Conservation (phyloP, 225 moss, liverwort and hornwort species). For the Polytrichum commune region DNA sequence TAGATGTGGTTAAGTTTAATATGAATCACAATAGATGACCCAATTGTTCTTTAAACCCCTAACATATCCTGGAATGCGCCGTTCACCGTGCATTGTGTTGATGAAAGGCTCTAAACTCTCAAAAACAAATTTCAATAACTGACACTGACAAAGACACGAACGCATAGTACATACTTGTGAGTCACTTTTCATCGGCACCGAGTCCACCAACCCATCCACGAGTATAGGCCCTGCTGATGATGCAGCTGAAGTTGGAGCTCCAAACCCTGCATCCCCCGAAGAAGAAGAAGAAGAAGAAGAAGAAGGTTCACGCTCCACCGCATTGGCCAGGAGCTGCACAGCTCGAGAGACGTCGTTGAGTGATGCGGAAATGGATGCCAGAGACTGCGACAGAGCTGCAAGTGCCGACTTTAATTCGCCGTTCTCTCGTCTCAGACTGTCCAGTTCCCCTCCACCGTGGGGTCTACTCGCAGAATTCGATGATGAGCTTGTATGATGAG, state of each 20-base stretch:
- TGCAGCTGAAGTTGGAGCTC: background rate
- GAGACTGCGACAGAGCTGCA: constrained; percentile 57
- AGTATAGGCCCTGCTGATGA: background rate
- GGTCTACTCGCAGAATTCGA: constrained; percentile 4
- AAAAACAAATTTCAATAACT: too few relatives aligned
- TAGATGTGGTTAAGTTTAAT: too few relatives aligned
- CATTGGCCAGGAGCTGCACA: constrained; percentile 60
- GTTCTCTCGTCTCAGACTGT: constrained; percentile 40
- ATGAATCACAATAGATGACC: too few relatives aligned
- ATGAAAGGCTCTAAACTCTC: too few relatives aligned
- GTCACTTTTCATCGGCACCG: too few relatives aligned
- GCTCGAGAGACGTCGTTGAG: constrained; percentile 71
- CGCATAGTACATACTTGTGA: too few relatives aligned
- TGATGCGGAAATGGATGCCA: constrained; percentile 62
- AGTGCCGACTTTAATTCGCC: constrained; percentile 53
- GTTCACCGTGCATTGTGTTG: too few relatives aligned
- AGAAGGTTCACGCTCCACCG: constrained; percentile 30
- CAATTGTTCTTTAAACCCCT: too few relatives aligned
- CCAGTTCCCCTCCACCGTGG: constrained; percentile 12
- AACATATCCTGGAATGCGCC: too few relatives aligned
- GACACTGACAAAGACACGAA: too few relatives aligned
- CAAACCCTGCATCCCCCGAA: constrained; percentile 14
- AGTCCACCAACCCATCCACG: background rate
- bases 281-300: too few relatives aligned
- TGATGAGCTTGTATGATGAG: background rate